These are phyloP conservation scores for Isabelozyma gotoi DNA, from an alignment of 805 yeast species.

Conservation along the genomic window DNA sequence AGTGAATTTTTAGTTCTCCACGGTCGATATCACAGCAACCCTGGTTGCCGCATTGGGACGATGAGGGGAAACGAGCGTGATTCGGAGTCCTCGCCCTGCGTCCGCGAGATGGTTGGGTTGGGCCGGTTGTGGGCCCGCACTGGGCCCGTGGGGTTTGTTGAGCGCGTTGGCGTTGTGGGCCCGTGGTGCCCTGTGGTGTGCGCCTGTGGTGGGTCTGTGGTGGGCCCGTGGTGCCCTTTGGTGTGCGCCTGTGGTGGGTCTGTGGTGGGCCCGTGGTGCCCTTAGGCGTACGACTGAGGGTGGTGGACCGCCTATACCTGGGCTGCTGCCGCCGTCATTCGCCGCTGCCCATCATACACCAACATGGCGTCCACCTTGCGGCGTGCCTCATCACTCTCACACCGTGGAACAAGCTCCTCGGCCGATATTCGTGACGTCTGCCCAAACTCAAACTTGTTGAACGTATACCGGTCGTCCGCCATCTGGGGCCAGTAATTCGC, in stretches of 20 bases:
- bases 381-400: no score
- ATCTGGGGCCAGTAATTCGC: conserved; percentile 37
- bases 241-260: no score
- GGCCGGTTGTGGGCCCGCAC: no score
- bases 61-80: background rate
- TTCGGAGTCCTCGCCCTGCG: background rate
- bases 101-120: background rate
- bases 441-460: conserved; percentile 27
- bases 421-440: conserved; percentile 6
- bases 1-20: background rate
- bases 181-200: no score
- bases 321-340: no score
- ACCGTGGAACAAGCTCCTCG: conserved; percentile 5
- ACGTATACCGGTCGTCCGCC: conserved; percentile 25
- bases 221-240: no score
- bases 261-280: no score
- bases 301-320: no score
- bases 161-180: no score
- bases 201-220: no score
- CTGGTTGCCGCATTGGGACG: background rate
- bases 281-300: no score
- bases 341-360: conserved; percentile 38
- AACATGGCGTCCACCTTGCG: conserved; percentile 40
- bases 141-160: conserved; percentile 1
- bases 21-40: background rate